Evolutionary conservation across 768 basidiomycete species (phyloP).

Genomic region (Fomitopsis serialis): DNA sequence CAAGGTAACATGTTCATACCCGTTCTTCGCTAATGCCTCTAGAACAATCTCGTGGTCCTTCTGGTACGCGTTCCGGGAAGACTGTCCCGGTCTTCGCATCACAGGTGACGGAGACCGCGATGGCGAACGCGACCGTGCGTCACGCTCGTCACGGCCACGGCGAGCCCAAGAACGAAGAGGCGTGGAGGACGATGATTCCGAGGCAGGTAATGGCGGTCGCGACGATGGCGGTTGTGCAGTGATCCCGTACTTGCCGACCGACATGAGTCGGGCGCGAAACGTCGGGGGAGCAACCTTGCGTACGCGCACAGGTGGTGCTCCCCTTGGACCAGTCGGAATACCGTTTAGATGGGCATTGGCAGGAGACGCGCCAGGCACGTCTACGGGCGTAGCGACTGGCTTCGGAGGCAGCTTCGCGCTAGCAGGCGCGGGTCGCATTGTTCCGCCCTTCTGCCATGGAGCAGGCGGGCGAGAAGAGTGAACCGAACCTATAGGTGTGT

Average conservation of each 20-base stretch:
- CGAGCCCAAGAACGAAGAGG: slow-evolving; percentile 25
- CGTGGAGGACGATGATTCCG: slow-evolving; percentile 32
- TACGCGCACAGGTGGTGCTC: slow-evolving; percentile 17
- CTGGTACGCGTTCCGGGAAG: slow-evolving; percentile 23
- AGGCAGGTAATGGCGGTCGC: slow-evolving; percentile 9
- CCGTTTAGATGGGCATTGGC: slow-evolving; percentile 13
- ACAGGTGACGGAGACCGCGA: slow-evolving; percentile 40
- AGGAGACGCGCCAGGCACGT: slow-evolving; percentile 10
- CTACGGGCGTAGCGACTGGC: background rate
- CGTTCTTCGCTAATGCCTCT: slow-evolving; percentile 53
- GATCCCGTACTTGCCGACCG: slow-evolving; percentile 12
- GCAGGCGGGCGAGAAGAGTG: background rate
- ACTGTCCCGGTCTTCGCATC: slow-evolving; percentile 32
- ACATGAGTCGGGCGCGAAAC: slow-evolving; percentile 16
- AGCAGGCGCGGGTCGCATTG: slow-evolving; percentile 4
- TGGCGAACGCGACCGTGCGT: slow-evolving; percentile 7
- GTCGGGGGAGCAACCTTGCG: slow-evolving; percentile 15
- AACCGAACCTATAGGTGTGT: slow-evolving; percentile 7
- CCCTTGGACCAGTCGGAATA: background rate
- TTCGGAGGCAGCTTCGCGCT: background rate
- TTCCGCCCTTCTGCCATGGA: slow-evolving; percentile 11
- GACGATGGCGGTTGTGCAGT: slow-evolving; percentile 12
- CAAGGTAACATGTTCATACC: slow-evolving; percentile 61
- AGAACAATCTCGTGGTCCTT: slow-evolving; percentile 33
- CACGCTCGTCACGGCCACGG: slow-evolving; percentile 9